These are phyloP conservation scores for Fusarium lyarnte DNA, from an alignment of 2,329 filamentous ascomycete genomes.

Conservation along the genomic window DNA sequence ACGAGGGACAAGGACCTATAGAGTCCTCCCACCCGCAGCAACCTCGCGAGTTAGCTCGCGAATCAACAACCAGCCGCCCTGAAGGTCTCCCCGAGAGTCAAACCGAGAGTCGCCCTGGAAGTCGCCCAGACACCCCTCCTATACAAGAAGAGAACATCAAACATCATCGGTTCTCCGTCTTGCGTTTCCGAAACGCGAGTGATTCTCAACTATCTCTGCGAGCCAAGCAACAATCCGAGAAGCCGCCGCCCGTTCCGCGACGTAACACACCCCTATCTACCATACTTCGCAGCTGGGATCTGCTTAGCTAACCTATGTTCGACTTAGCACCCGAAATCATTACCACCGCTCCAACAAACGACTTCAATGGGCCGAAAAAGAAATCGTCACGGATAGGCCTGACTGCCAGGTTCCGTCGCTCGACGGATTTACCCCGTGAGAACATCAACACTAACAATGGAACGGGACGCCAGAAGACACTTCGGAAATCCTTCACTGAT, in stretches of 20 bases:
- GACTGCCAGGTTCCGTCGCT: constrained; percentile 62
- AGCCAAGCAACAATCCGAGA: constrained; percentile 73
- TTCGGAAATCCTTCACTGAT: constrained; percentile 58
- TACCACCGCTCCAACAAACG: constrained; percentile 86
- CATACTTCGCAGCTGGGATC: background rate
- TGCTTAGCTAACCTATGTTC: constrained; percentile 33
- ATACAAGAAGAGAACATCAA: constrained; percentile 65
- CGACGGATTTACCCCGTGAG: constrained; percentile 56
- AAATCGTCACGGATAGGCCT: constrained; percentile 66
- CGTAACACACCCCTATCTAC: constrained; percentile 54
- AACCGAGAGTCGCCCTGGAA: constrained; percentile 22
- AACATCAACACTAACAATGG: constrained; percentile 36
- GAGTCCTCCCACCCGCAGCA: constrained; percentile 35
- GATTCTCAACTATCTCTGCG: constrained; percentile 86
- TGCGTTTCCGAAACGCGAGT: constrained; percentile 91
- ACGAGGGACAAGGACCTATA: constrained; percentile 28
- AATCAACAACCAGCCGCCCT: constrained; percentile 13
- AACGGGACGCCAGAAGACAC: constrained; percentile 31
- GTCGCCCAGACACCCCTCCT: constrained; percentile 59
- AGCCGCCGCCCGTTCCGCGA: constrained; percentile 66
- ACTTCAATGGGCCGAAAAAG: constrained; percentile 63
- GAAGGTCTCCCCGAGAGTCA: constrained; percentile 11
- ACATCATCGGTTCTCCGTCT: constrained; percentile 72
- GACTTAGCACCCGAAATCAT: constrained; percentile 77
- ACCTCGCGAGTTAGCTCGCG: constrained; percentile 40